phyloP scores from a whole-genome alignment of 495 filamentous ascomycete genomes.

The Penicillium taxi region DNA sequence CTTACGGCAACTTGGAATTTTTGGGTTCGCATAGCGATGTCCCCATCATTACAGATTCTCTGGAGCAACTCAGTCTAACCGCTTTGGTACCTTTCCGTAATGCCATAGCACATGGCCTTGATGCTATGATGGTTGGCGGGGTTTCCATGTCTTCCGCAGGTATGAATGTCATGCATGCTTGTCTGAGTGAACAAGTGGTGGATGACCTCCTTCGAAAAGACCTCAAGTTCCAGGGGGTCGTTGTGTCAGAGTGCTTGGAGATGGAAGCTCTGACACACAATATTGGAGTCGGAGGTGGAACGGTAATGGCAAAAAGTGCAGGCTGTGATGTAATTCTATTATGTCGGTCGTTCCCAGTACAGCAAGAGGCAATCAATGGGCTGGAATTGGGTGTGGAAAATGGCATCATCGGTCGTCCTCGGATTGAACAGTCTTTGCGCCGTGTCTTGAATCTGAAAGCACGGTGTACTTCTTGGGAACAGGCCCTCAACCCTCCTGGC shows the following conservation, averaged over 20 bases:
- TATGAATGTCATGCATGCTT: conserved; percentile 88
- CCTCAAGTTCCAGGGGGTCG: conserved; percentile 78
- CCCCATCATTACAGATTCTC: conserved; percentile 82
- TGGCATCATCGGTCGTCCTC: conserved; percentile 66
- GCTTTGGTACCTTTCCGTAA: conserved; percentile 82
- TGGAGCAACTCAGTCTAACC: conserved; percentile 76
- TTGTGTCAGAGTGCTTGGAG: conserved; percentile 90
- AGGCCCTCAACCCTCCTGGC: conserved; percentile 72
- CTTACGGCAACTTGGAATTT: conserved; percentile 88
- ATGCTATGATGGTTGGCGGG: conserved; percentile 89
- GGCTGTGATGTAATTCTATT: conserved; percentile 81
- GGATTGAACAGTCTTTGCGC: conserved; percentile 64
- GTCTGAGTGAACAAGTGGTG: conserved; percentile 82
- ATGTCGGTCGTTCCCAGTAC: conserved; percentile 75
- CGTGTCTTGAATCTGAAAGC: conserved; percentile 68
- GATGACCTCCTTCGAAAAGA: conserved; percentile 75
- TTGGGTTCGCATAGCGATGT: conserved; percentile 78
- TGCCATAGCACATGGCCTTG: conserved; percentile 71
- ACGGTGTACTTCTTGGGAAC: conserved; percentile 73
- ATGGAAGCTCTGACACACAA: conserved; percentile 90
- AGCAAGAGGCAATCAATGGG: conserved; percentile 79
- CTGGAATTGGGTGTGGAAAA: conserved; percentile 80
- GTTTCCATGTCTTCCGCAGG: conserved; percentile 79
- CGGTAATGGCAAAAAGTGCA: conserved; percentile 89
- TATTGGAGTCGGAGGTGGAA: conserved; percentile 85